Evolutionary conservation across 148 eudicot species (phyloP), one percentile per base, ranked within the genome.

Genomic region (Vaccinium macrocarpon): DNA sequence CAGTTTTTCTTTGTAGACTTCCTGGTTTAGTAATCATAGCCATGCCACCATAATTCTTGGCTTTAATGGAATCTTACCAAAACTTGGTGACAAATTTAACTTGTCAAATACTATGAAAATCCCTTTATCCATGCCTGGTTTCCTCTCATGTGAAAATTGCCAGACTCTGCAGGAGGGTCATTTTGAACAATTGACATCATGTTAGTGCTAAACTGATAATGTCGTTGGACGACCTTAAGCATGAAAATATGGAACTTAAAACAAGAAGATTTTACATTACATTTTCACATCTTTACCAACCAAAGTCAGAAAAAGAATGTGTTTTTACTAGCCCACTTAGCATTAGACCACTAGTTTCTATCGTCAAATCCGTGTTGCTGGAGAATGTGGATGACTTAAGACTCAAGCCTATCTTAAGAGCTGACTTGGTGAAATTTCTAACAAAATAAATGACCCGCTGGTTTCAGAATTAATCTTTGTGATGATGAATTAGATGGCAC

Each of bases 1-100:
- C 81, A 78, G 81, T 56, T 53, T 46, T 53, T 52, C 32, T 29
- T 2, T 6, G 35, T 13, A 27, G 81, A 79, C 81, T 79, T 79
- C 16, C 38, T 29, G n/a, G 66, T 35, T 32, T 5, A 38, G 5
- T 59, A 80, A 80, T 80, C 50, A 80, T 80, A 57, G 29, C 82
- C 16, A 59, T 59, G 70, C 51, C 71, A 38, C n/a, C 9, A 21
- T 38, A 61, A 3, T 80, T 59, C 72, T 80, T 80, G 52, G 10
- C 19, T 32, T 80, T 5, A 19, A 80, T 59, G 71, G 72, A 80
- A 61, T 2, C 5, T 57, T 80, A 57, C 82, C 71, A 9, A 57
- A 59, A 35, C 6, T 2, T 13, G 66, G 2, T 35, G 29, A 35
- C 11, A 2, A 18, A 15, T 57, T 57, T 19, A 2, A 59, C 32